These are phyloP conservation scores for Leishmania arabica DNA, from an alignment of 208 protist species.

Conservation along the genomic window DNA sequence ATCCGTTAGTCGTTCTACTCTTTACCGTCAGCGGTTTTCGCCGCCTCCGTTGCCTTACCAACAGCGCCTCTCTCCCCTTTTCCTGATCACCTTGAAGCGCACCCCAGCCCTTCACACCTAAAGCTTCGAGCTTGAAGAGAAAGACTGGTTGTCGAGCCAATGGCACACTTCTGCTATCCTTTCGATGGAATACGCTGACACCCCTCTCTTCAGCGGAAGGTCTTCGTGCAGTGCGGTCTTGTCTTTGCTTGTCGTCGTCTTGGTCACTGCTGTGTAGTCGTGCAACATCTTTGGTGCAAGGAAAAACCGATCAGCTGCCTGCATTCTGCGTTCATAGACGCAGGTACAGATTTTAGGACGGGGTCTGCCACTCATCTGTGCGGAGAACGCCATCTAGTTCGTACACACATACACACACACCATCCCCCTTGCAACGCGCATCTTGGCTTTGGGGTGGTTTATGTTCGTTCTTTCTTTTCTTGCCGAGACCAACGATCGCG, in stretches of 20 bases:
- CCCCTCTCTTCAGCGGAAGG: not conserved
- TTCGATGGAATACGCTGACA: not conserved
- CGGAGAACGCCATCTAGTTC: not conserved
- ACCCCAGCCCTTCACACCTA: not conserved
- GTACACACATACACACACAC: not conserved
- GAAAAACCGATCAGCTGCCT: not conserved
- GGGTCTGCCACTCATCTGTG: not conserved
- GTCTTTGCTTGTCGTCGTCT: not conserved
- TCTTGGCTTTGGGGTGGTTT: not conserved
- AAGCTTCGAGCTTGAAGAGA: no score
- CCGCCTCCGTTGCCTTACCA: no score
- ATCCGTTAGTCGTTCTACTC: not conserved
- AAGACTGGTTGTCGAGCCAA: not conserved
- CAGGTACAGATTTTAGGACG: not conserved
- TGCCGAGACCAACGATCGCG: not conserved
- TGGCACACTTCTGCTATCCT: not conserved
- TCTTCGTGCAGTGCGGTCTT: not conserved
- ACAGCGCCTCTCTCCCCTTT: not conserved
- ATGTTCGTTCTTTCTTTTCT: not conserved
- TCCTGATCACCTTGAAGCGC: not conserved
- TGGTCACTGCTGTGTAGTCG: no score
- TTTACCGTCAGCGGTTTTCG: not conserved
- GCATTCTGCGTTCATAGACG: not conserved
- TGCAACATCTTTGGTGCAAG: not conserved
- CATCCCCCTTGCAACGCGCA: not conserved